Percentiles rank a stretch among this genome's conserved stretches.
Conservation (phyloP, 1,139 yeast genomes). For the Geotrichum europaeum region DNA sequence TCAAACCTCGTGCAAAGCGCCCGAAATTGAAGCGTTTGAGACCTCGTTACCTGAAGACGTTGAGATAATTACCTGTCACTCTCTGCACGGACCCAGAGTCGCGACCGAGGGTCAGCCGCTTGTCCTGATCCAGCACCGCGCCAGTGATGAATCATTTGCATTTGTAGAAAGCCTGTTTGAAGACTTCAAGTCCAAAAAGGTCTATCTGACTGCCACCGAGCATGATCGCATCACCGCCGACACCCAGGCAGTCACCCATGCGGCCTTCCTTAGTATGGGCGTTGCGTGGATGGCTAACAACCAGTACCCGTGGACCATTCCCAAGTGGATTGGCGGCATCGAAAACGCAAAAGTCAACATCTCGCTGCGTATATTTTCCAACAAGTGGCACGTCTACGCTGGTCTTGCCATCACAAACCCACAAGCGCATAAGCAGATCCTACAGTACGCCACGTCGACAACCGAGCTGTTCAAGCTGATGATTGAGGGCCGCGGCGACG, state of each 20-base stretch:
- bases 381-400: constrained; percentile 98
- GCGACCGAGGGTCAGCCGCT: constrained; percentile 88
- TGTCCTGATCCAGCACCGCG: constrained; percentile 74
- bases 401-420: constrained; percentile 96
- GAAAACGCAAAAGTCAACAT: constrained; percentile 95
- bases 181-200: constrained; percentile 72
- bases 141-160: constrained; percentile 47
- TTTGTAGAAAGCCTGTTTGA: constrained; percentile 61
- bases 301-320: constrained; percentile 90
- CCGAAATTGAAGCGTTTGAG: constrained; percentile 85
- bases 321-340: constrained; percentile 85
- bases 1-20: constrained; percentile 90
- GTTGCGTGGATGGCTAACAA: constrained; percentile 82
- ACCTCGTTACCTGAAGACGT: constrained; percentile 65
- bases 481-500: constrained; percentile 61
- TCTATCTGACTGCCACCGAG: constrained; percentile 71
- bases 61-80: constrained; percentile 80
- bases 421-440: constrained; percentile 83
- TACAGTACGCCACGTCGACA: constrained; percentile 81
- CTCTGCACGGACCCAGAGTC: constrained; percentile 91
- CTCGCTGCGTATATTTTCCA: constrained; percentile 80
- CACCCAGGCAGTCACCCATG: constrained; percentile 97
- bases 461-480: constrained; percentile 78
- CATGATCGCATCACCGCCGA: constrained; percentile 96
- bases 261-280: constrained; percentile 95